Percentiles rank a stretch among this genome's conserved stretches.
Conservation (phyloP, 164 flowering plant species). For the Platanus orientalis region DNA sequence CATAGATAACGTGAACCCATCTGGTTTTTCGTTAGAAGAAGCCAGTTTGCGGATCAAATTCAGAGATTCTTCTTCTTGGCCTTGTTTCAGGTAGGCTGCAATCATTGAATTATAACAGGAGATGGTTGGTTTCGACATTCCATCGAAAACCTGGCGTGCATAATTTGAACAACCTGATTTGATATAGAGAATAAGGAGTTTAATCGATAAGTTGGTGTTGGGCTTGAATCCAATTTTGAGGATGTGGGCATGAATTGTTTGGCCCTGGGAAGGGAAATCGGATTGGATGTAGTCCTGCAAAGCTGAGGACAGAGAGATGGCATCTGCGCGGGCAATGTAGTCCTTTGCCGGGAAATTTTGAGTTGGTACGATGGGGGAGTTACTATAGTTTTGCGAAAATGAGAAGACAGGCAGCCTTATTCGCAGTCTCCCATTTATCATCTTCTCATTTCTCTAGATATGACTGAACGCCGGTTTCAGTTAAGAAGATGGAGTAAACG, state of each 20-base stretch:
- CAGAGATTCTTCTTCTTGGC: slow-evolving; percentile 35
- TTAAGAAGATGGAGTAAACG: too few relatives aligned
- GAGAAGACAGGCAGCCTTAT: too few relatives aligned
- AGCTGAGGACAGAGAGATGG: slow-evolving; percentile 37
- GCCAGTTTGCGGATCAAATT: slow-evolving; percentile 38
- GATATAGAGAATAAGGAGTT: slow-evolving; percentile 59
- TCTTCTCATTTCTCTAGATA: too few relatives aligned
- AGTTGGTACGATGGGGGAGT: slow-evolving; percentile 5
- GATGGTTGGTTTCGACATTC: slow-evolving; percentile 55
- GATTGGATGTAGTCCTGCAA: slow-evolving; percentile 71
- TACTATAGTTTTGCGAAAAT: too few relatives aligned
- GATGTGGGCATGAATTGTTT: slow-evolving; percentile 61
- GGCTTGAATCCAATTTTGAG: slow-evolving; percentile 64
- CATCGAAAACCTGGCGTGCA: slow-evolving; percentile 70
- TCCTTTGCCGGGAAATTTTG: slow-evolving; percentile 9
- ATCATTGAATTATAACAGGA: slow-evolving; percentile 82
- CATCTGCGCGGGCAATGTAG: background rate
- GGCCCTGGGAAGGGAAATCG: slow-evolving; percentile 55
- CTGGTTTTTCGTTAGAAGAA: slow-evolving; percentile 49
- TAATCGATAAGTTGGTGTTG: slow-evolving; percentile 62
- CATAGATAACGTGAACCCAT: slow-evolving; percentile 77
- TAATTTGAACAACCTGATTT: slow-evolving; percentile 43
- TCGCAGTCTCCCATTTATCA: too few relatives aligned
- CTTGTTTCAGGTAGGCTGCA: slow-evolving; percentile 57
- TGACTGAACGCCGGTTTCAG: too few relatives aligned